Base-by-base conservation (phyloP, 2,329 filamentous ascomycete species). In the Cercospora sojina region DNA sequence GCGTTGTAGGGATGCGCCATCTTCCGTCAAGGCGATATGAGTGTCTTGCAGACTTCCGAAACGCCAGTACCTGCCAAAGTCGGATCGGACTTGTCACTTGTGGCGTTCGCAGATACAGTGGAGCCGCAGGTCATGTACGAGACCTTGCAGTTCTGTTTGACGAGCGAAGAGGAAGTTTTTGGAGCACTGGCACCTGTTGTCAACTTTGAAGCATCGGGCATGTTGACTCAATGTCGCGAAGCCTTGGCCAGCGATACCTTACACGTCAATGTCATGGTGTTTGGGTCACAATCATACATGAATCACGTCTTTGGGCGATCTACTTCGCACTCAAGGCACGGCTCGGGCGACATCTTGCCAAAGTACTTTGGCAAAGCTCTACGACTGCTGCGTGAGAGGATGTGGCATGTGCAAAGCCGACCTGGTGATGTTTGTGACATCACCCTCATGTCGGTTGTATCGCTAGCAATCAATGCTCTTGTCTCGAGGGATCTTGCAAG, bases 141-240 rank as follows among this genome's bases (percentile, higher is more conserved):
- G 27, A 64, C 62, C 3, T 13, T 64, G 8, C 62, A 38, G 13
- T 64, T 64, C 62, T 64, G 62, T 51, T 25, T n/a, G 20, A 51
- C 55, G 8, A 64, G 49, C 20, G 51, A 64, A 5, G 51, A 64
- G 38, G 58, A 49, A 18, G 18, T 64, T 16, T 64, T 58, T 27
- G 47, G 32, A 13, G 32, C 38, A 38, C 62, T 64, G 27, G 62
- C 23, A 23, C 53, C 51, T 6, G 43, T 35, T 20, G 58, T 64
- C 3, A 5, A 23, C 13, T 64, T 58, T 35, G 23, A 47, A 9
- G 23, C 49, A 12, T 20, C 35, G 5, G 53, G 51, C 10, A 58
- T 32, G 20, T 23, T 58, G 5, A 49, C 31, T 8, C 35, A 13
- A 9, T 61, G 59, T 38, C 16, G 38, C 23, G 12, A 29, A 47